A percentile compares a stretch with the other conserved stretches of the same genome.
These are phyloP conservation scores for Magnusiomyces tetraspermus DNA, from an alignment of 1,139 yeast species.

Conservation along the genomic window DNA sequence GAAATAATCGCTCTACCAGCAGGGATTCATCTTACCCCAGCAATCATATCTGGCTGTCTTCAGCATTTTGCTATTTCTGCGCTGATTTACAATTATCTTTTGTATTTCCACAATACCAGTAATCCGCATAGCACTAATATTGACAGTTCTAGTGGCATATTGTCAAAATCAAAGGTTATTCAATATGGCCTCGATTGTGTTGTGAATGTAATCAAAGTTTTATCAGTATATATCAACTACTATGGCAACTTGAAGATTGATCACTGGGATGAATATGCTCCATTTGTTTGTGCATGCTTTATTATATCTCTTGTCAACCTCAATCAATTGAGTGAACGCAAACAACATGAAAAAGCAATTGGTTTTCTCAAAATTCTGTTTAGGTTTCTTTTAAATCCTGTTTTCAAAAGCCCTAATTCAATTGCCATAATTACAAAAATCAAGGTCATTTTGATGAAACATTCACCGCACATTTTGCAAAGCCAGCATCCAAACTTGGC, in stretches of 20 bases:
- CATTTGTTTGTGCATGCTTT: constrained; percentile 8
- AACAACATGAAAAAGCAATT: neutral
- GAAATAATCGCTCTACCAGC: constrained; percentile 1
- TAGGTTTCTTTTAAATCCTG: neutral
- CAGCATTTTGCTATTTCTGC: neutral
- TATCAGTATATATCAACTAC: constrained; percentile 5
- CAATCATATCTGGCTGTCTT: constrained; percentile 8
- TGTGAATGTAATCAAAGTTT: constrained; percentile 1
- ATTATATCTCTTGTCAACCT: constrained; percentile 5
- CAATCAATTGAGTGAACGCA: neutral
- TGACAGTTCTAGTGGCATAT: neutral
- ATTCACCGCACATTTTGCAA: neutral
- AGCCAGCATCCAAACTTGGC: neutral
- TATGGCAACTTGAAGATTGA: constrained; percentile 10
- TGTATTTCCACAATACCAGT: neutral
- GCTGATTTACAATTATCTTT: constrained; percentile 5
- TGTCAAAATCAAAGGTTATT: neutral
- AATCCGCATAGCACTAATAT: neutral
- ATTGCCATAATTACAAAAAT: neutral
- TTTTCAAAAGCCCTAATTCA: constrained; percentile 1
- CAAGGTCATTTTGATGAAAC: neutral
- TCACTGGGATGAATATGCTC: constrained; percentile 12
- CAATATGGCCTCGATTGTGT: constrained; percentile 1
- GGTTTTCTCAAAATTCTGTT: neutral
- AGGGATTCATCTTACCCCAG: constrained; percentile 7